Percentiles rank a stretch among this genome's conserved stretches.
Conservation (phyloP, 371 early-diverging fungal genomes). For the Mortierella sp. region DNA sequence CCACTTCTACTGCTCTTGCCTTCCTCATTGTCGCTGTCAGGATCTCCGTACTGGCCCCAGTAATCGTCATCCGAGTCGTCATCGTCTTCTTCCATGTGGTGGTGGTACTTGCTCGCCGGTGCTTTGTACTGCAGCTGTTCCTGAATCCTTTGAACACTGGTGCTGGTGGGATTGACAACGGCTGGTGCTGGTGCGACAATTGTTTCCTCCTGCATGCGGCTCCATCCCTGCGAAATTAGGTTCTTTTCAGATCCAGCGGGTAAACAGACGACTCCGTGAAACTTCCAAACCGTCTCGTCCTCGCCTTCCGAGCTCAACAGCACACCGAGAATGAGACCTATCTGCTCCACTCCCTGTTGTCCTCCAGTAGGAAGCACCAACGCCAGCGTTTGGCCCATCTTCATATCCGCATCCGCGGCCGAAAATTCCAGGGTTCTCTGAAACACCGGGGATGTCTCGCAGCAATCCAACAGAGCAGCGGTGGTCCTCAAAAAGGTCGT, state of each 20-base stretch:
- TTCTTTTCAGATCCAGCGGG: background rate
- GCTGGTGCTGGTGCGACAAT: no score
- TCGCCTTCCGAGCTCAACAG: background rate
- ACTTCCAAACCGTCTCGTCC: background rate
- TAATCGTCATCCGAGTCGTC: slow-evolving; percentile 39
- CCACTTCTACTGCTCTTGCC: slow-evolving; percentile 4
- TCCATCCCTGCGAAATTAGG: background rate
- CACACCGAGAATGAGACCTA: background rate
- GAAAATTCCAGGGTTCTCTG: background rate
- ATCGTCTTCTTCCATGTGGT: background rate
- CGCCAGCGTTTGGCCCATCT: background rate
- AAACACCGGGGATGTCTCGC: background rate
- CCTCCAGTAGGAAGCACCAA: background rate
- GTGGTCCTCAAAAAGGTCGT: background rate
- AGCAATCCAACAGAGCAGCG: background rate
- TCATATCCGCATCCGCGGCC: background rate
- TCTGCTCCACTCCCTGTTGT: background rate
- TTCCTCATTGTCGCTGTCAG: slow-evolving; percentile 19
- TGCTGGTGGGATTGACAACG: background rate
- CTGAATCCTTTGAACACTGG: background rate
- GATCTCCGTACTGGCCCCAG: slow-evolving; percentile 52
- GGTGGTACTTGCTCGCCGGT: background rate
- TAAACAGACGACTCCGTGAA: background rate
- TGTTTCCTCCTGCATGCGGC: background rate
- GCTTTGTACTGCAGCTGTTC: background rate